Evolutionary conservation across 257 asterid species (phyloP), one percentile per base, ranked within the genome.

Genomic region (Ophiorrhiza pumila): DNA sequence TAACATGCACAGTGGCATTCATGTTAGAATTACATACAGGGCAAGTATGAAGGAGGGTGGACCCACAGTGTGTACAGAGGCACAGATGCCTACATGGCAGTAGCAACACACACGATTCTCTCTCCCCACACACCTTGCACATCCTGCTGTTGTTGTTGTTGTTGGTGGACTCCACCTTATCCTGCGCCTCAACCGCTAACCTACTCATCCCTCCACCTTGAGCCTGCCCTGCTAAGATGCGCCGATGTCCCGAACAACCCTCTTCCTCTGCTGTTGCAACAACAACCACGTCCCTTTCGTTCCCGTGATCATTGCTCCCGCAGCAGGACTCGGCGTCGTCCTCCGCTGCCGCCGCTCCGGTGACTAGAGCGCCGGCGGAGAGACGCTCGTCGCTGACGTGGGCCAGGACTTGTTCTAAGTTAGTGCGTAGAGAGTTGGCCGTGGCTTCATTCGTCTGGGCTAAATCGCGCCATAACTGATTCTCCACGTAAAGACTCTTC

Each of bases 11-110:
- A 18, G 96, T 92, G 76, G 91, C 96, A 73, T 79, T 87, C 89
- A 84, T 80, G 82, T 66, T 75, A 43, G 88, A 75, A 71, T 82
- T 80, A 70, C 98, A 92, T 14, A 83, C 84, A 63, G 98, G 98
- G 81, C 98, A 92, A 4, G 83, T 64, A 39, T 79, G 89, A 15
- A 83, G 72, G 37, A 79, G 87, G 2, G 77, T 81, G 72, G 94
- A 73, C 67, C 96, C 96, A 74, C 98, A 92, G 0, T 55, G 80
- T 69, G 77, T 65, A 76, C 98, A 92, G 4, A 92, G 77, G 77
- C 96, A 90, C 35, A 92, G 86, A 59, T 92, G 98, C 65, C 96
- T 87, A 84, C 98, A 92, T 56, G 98, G 98, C 75, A 92, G 62
- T 61, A 90, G 73, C 78, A 91, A 9, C 69, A 91, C 97, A 79